Percentiles rank a stretch among this genome's conserved stretches.
These are phyloP conservation scores for Pyrenula aspistea DNA, from an alignment of 495 filamentous ascomycete genomes.

Conservation along the genomic window DNA sequence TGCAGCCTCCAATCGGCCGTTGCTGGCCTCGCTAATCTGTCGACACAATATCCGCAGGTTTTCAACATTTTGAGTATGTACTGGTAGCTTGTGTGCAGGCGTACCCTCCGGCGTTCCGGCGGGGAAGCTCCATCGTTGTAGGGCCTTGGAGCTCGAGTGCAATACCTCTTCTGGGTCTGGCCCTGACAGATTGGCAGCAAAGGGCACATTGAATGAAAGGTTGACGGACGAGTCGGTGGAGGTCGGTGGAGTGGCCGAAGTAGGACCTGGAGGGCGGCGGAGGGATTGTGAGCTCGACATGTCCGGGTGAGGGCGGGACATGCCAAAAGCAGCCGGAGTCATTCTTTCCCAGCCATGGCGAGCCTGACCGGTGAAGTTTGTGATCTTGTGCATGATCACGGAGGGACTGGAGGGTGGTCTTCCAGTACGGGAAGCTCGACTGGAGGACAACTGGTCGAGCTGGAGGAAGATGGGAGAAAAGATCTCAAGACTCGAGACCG, in stretches of 20 bases:
- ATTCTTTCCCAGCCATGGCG: conserved; percentile 93
- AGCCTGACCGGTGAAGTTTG: conserved; percentile 67
- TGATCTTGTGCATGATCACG: conserved; percentile 76
- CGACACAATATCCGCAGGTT: conserved; percentile 64
- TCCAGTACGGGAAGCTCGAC: conserved; percentile 25
- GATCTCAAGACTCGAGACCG: neutral
- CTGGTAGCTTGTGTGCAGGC: conserved; percentile 73
- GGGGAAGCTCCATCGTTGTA: conserved; percentile 84
- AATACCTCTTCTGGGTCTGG: conserved; percentile 86
- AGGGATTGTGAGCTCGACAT: conserved; percentile 54
- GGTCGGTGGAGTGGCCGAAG: conserved; percentile 52
- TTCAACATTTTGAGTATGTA: conserved; percentile 75
- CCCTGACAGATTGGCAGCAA: conserved; percentile 79
- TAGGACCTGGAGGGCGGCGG: conserved; percentile 57
- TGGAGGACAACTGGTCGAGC: conserved; percentile 10
- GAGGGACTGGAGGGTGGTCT: conserved; percentile 19
- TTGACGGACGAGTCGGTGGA: conserved; percentile 58
- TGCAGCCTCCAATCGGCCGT: conserved; percentile 61
- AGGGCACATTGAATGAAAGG: conserved; percentile 88
- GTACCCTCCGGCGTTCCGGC: conserved; percentile 72
- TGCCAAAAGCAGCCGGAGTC: conserved; percentile 66
- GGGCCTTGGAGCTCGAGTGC: conserved; percentile 70
- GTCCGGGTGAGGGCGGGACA: conserved; percentile 64
- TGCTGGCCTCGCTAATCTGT: conserved; percentile 59
- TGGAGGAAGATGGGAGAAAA: neutral